phyloP scores from a whole-genome alignment of 306 rosid species.

The Inga leiocalycina region DNA sequence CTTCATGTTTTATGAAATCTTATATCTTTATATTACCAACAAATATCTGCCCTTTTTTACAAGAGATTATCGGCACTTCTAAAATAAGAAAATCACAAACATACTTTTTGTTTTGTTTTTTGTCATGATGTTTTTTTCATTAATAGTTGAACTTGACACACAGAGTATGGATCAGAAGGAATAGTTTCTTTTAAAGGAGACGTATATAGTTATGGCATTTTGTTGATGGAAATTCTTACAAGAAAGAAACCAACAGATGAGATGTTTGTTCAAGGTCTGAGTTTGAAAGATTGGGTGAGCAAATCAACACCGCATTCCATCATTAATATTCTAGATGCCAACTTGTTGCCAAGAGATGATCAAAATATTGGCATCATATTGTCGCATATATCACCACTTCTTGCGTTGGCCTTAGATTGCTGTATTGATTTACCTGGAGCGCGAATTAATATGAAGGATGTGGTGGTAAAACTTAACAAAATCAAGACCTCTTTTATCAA shows the following conservation, averaged over 20 bases:
- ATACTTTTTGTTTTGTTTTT: no score
- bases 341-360: background rate
- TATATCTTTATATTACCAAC: background rate
- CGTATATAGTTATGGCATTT: conserved; percentile 46
- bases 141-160: no score
- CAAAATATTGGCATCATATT: background rate
- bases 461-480: background rate
- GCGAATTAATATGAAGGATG: background rate
- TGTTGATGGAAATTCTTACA: conserved; percentile 52
- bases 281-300: background rate
- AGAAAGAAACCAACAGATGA: conserved; percentile 46
- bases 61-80: background rate
- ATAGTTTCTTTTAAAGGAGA: conserved; percentile 43
- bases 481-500: background rate
- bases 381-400: background rate
- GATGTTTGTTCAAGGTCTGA: conserved; percentile 27
- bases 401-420: background rate
- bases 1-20: background rate
- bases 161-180: conserved; percentile 47
- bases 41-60: background rate
- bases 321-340: background rate
- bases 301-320: background rate
- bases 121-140: background rate
- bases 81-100: no score
- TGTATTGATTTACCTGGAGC: background rate